Conservation (phyloP, 805 yeast species). For the Jamesozyma hellenica region DNA sequence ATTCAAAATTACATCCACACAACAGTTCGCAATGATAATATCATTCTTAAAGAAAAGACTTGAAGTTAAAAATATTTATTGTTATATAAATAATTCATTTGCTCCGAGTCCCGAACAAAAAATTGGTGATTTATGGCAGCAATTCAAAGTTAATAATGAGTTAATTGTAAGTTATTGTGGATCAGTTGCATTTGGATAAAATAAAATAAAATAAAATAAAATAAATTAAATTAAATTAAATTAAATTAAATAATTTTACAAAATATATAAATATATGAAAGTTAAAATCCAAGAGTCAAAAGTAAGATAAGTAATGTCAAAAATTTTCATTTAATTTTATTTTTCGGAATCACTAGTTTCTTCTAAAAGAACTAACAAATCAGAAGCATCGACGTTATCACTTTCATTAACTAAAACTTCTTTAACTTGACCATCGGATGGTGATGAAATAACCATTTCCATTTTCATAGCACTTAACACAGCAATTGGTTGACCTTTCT, state of each 20-base stretch:
- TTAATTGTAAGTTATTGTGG: slow-evolving; percentile 30
- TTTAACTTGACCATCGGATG: slow-evolving; percentile 73
- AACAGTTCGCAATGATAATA: slow-evolving; percentile 21
- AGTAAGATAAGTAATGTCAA: no score
- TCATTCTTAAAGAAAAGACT: slow-evolving; percentile 16
- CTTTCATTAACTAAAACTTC: slow-evolving; percentile 76
- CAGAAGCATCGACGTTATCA: slow-evolving; percentile 92
- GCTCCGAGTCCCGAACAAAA: slow-evolving; percentile 29
- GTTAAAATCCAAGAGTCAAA: no score
- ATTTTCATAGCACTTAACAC: slow-evolving; percentile 97
- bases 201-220: no score
- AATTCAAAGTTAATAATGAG: slow-evolving; percentile 25
- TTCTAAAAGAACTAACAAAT: slow-evolving; percentile 58
- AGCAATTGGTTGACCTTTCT: slow-evolving; percentile 93
- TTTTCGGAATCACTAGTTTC: slow-evolving; percentile 7
- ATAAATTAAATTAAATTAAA: background rate
- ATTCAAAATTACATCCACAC: slow-evolving; percentile 22
- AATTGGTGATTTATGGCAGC: slow-evolving; percentile 26
- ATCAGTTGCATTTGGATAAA: slow-evolving; percentile 26
- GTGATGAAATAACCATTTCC: slow-evolving; percentile 98
- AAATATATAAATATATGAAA: background rate
- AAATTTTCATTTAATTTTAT: no score
- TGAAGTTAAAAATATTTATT: slow-evolving; percentile 18
- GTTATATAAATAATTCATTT: slow-evolving; percentile 30
- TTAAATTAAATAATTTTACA: background rate